Conservation (phyloP, 1,139 yeast species). For the Protomyces lactucae-debilis region DNA sequence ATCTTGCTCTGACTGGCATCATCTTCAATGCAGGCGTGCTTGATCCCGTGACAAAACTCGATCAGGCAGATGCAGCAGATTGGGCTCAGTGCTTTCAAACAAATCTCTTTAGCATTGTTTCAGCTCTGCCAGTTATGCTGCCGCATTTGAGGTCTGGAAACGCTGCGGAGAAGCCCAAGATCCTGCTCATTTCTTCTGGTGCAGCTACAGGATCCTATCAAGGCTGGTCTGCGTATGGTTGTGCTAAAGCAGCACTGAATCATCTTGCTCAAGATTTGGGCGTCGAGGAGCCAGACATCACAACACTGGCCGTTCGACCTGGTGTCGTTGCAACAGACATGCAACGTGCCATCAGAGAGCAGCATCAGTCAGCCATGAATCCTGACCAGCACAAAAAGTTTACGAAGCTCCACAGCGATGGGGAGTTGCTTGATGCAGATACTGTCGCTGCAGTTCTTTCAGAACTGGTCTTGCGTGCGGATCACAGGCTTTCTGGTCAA, state of each 20-base stretch:
- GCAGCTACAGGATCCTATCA: slow-evolving; percentile 51
- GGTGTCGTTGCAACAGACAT: slow-evolving; percentile 88
- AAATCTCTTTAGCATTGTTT: slow-evolving; percentile 72
- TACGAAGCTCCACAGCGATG: slow-evolving; percentile 4
- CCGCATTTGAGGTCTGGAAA: slow-evolving; percentile 49
- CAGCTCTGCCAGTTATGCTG: slow-evolving; percentile 53
- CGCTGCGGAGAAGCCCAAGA: slow-evolving; percentile 44
- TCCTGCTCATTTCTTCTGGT: slow-evolving; percentile 79
- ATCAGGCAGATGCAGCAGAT: slow-evolving; percentile 46
- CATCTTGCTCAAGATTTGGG: slow-evolving; percentile 64
- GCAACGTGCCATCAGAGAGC: slow-evolving; percentile 72
- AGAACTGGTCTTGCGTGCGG: slow-evolving; percentile 11
- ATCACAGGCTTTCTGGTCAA: slow-evolving; percentile 15
- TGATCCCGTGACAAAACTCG: slow-evolving; percentile 67
- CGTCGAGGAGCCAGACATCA: slow-evolving; percentile 57
- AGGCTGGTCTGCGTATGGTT: slow-evolving; percentile 89
- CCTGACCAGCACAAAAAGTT: slow-evolving; percentile 11
- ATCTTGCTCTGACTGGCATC: slow-evolving; percentile 64
- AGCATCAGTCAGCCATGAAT: slow-evolving; percentile 27
- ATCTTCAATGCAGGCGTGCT: slow-evolving; percentile 85
- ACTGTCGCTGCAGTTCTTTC: slow-evolving; percentile 16
- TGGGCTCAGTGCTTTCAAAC: slow-evolving; percentile 70
- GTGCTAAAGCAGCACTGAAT: slow-evolving; percentile 84
- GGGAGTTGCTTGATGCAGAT: slow-evolving; percentile 16
- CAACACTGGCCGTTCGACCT: slow-evolving; percentile 73